Percentiles rank a stretch among this genome's conserved stretches.
phyloP scores from a whole-genome alignment of 352 stramenopile species.

The Elongisporangium anandrum region DNA sequence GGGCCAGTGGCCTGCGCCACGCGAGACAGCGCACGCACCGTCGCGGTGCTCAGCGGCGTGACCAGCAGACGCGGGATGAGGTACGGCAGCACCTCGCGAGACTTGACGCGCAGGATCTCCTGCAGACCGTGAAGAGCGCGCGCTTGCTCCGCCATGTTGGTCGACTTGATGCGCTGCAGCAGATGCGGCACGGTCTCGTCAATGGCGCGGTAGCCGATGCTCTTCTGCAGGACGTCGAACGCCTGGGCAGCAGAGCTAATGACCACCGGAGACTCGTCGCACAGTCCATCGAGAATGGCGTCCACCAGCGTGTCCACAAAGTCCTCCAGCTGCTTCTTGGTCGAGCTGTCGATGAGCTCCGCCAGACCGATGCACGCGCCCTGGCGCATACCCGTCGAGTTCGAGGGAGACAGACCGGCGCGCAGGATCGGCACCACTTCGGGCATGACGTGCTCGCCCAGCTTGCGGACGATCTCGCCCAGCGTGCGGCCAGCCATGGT shows the following conservation, averaged over 20 bases:
- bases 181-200: slow-evolving; percentile 97
- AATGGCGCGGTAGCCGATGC: slow-evolving; percentile 94
- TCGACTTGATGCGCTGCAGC: slow-evolving; percentile 90
- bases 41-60: slow-evolving; percentile 86
- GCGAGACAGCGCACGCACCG: slow-evolving; percentile 89
- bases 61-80: slow-evolving; percentile 95
- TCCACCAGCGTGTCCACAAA: slow-evolving; percentile 97
- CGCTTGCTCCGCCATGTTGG: slow-evolving; percentile 53
- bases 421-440: slow-evolving; percentile 98
- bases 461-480: slow-evolving; percentile 98
- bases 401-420: slow-evolving; percentile 81
- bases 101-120: slow-evolving; percentile 96
- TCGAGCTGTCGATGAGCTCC: slow-evolving; percentile 97
- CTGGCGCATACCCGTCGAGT: slow-evolving; percentile 73
- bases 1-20: slow-evolving; percentile 92
- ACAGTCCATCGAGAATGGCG: slow-evolving; percentile 97
- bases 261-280: slow-evolving; percentile 89
- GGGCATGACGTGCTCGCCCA: slow-evolving; percentile 98
- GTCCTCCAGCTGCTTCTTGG: slow-evolving; percentile 94
- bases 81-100: slow-evolving; percentile 95
- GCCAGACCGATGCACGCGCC: slow-evolving; percentile 98
- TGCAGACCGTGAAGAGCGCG: slow-evolving; percentile 96
- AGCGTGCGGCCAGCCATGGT: slow-evolving; percentile 91
- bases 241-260: slow-evolving; percentile 92
- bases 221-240: slow-evolving; percentile 96